phyloP scores from a whole-genome alignment of 495 filamentous ascomycete species.

The Trichoderma parareesei region DNA sequence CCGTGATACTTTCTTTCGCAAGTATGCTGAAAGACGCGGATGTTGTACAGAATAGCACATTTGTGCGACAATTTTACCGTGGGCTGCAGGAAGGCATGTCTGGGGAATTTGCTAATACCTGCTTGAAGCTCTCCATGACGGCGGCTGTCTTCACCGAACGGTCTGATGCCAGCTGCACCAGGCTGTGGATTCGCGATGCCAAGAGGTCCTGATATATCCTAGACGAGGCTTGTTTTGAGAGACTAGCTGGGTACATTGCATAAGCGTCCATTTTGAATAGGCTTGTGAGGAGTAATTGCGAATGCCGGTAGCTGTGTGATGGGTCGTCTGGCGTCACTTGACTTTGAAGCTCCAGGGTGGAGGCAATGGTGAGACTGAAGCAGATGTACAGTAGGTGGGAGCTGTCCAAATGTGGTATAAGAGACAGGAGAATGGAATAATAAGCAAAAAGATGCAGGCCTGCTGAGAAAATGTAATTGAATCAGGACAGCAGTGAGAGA shows the following conservation, averaged over 20 bases:
- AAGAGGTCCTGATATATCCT: conserved; percentile 38
- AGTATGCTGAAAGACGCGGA: background rate
- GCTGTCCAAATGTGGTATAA: background rate
- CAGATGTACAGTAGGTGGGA: background rate
- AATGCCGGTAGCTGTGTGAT: background rate
- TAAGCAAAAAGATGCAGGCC: background rate
- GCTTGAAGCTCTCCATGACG: background rate
- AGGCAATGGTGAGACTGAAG: background rate
- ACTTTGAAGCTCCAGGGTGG: background rate
- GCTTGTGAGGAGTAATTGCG: background rate
- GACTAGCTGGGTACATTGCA: conserved; percentile 37
- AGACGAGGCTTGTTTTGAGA: conserved; percentile 31
- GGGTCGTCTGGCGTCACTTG: background rate
- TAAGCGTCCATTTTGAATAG: conserved; percentile 39
- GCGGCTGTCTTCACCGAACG: background rate
- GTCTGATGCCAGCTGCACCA: background rate
- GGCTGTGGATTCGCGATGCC: conserved; percentile 4
- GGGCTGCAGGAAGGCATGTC: background rate
- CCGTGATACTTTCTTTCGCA: background rate
- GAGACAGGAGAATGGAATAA: background rate
- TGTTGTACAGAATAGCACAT: background rate
- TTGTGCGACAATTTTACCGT: background rate
- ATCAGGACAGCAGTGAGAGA: background rate
- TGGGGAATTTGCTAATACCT: background rate
- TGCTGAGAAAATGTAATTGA: too few relatives aligned